These are phyloP conservation scores for Yamadazyma epiphylla DNA, from an alignment of 1,139 yeast species.

Conservation along the genomic window DNA sequence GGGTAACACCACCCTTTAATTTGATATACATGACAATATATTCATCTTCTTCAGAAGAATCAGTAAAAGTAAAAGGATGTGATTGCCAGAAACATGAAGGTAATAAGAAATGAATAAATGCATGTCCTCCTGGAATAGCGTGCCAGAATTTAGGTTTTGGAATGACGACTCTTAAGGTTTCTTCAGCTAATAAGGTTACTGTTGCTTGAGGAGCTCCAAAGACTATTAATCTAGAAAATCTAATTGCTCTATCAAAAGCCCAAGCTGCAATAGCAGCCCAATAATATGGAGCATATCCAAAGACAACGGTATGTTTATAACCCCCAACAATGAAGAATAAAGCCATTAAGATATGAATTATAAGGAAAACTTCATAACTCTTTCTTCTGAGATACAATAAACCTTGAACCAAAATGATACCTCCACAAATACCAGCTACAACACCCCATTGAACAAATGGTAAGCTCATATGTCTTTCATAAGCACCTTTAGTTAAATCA, in stretches of 20 bases:
- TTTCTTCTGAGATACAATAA: slow-evolving; percentile 31
- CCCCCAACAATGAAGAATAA: slow-evolving; percentile 33
- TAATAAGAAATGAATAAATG: slow-evolving; percentile 39
- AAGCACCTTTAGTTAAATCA: slow-evolving; percentile 14
- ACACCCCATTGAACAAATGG: slow-evolving; percentile 49
- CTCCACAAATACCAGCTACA: slow-evolving; percentile 28
- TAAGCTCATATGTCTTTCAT: slow-evolving; percentile 20
- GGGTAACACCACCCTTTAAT: slow-evolving; percentile 33
- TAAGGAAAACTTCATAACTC: slow-evolving; percentile 38
- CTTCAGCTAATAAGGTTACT: slow-evolving; percentile 31
- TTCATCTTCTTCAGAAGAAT: slow-evolving; percentile 17
- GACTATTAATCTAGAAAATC: slow-evolving; percentile 24
- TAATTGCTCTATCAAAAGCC: slow-evolving; percentile 34
- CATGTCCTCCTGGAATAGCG: slow-evolving; percentile 45
- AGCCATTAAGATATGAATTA: slow-evolving; percentile 36
- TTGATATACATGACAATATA: slow-evolving; percentile 25
- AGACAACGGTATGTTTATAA: slow-evolving; percentile 30
- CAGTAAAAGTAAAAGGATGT: slow-evolving; percentile 33
- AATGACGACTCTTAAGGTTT: slow-evolving; percentile 35
- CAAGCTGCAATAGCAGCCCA: slow-evolving; percentile 38
- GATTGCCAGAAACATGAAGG: slow-evolving; percentile 43
- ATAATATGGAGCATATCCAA: slow-evolving; percentile 33
- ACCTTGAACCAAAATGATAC: slow-evolving; percentile 31
- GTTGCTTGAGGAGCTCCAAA: slow-evolving; percentile 36
- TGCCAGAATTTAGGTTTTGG: slow-evolving; percentile 37